Base-by-base conservation (phyloP, 345 rosid species). In the Microthlaspi erraticum region DNA sequence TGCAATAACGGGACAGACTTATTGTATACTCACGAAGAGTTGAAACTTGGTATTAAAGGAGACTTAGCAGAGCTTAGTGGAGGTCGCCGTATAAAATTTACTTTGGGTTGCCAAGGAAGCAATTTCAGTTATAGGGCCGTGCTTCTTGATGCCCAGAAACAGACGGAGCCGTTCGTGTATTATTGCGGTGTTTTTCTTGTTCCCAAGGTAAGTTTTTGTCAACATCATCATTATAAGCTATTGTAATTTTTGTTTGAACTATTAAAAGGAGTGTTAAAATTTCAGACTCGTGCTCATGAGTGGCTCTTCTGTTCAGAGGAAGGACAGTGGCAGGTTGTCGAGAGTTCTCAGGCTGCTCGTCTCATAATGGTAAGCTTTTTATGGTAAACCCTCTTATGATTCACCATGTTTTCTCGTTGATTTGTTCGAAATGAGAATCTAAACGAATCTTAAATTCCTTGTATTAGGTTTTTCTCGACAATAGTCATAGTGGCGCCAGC, bases 221-320 rank as follows among this genome's bases (percentile, higher is more conserved):
- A 26, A 31, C 54, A 3, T 52, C 49, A 38, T n/a, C n/a, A n/a
- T n/a, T n/a, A n/a, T n/a, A n/a, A n/a, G n/a, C n/a, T n/a, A n/a
- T n/a, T n/a, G n/a, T n/a, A n/a, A n/a, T n/a, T n/a, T 45, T 56
- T 37, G 20, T 50, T 59, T 66, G 64, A 45, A 32, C 37, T 57
- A 70, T 45, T 54, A 66, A 63, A 81, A 84, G 71, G 53, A 50
- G 58, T 80, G 63, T 77, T 77, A 29, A 16, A 77, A 76, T 85
- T 85, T 83, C 95, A 92, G 97, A 76, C 87, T 65, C 88, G 90
- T 59, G 83, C 94, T 83, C 92, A 83, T 81, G 98, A 88, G 65
- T 93, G 98, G 98, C 89, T 93, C 74, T 93, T 86, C 86, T 83
- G 88, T 79, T 86, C 96, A 73, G 96, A 93, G 80, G 98, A 89